Evolutionary conservation across 2,329 filamentous ascomycete species (phyloP).

Genomic region (Alternaria alternata): DNA sequence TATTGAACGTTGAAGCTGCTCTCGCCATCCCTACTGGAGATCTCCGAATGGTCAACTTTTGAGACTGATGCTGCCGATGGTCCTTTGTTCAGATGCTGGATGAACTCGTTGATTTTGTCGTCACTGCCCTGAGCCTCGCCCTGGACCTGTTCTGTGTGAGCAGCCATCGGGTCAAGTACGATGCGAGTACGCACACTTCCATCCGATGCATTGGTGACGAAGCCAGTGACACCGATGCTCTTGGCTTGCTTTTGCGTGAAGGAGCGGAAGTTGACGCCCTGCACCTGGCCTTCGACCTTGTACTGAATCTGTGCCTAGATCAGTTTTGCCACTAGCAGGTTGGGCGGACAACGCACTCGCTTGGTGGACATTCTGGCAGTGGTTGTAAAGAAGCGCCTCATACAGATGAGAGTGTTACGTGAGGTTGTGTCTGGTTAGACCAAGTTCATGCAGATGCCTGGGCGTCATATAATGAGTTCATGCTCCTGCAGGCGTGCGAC

Average conservation of each 20-base stretch:
- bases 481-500: slow-evolving; percentile 10
- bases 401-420: slow-evolving; percentile 8
- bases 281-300: slow-evolving; percentile 58
- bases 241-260: slow-evolving; percentile 56
- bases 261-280: slow-evolving; percentile 62
- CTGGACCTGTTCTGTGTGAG: slow-evolving; percentile 69
- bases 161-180: neutral
- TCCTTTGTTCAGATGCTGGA: slow-evolving; percentile 78
- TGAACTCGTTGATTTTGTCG: slow-evolving; percentile 70
- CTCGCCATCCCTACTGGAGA: slow-evolving; percentile 73
- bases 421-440: neutral
- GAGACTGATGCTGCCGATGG: slow-evolving; percentile 76
- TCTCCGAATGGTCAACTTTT: slow-evolving; percentile 73
- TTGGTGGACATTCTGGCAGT: slow-evolving; percentile 46
- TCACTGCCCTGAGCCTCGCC: slow-evolving; percentile 85
- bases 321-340: slow-evolving; percentile 19
- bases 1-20: slow-evolving; percentile 61
- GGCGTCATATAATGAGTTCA: neutral
- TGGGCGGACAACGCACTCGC: slow-evolving; percentile 36
- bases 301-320: slow-evolving; percentile 54
- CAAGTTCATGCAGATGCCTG: neutral
- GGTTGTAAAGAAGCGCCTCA: slow-evolving; percentile 38
- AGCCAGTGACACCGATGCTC: slow-evolving; percentile 55
- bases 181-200: slow-evolving; percentile 48
- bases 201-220: slow-evolving; percentile 57